phyloP scores from a whole-genome alignment of 2,329 filamentous ascomycete genomes.

The Daldinia sp. region DNA sequence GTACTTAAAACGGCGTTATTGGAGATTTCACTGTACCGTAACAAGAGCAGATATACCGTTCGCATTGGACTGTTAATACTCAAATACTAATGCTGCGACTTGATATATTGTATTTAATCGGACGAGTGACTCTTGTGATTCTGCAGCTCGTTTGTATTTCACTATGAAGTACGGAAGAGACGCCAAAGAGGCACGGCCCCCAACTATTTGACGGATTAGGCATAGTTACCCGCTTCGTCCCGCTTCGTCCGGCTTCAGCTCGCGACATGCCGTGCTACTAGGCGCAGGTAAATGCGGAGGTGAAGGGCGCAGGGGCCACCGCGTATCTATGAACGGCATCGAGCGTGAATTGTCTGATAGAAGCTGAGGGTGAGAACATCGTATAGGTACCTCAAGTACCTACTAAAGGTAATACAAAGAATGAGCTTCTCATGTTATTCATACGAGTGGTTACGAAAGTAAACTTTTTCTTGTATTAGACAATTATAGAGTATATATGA shows the following conservation, averaged over 20 bases:
- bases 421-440: not conserved
- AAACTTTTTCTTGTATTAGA: too few relatives aligned
- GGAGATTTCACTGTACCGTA: not conserved
- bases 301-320: slow-evolving; percentile 9
- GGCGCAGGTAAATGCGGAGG: slow-evolving; percentile 10
- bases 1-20: slow-evolving; percentile 30
- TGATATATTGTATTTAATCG: not conserved
- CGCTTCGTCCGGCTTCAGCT: slow-evolving; percentile 7
- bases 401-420: not conserved
- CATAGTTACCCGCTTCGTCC: slow-evolving; percentile 18
- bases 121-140: not conserved
- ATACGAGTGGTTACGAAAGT: not conserved
- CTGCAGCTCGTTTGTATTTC: not conserved
- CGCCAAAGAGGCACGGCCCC: not conserved
- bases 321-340: not conserved
- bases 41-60: slow-evolving; percentile 6
- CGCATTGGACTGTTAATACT: not conserved
- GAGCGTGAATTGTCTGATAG: too few relatives aligned
- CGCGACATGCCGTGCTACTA: not conserved
- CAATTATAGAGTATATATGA: too few relatives aligned
- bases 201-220: not conserved
- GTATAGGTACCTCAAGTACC: too few relatives aligned
- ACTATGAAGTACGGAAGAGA: not conserved
- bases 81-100: not conserved
- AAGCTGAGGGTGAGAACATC: too few relatives aligned